Conservation (phyloP, 805 yeast genomes). For the Lipomyces japonicus region DNA sequence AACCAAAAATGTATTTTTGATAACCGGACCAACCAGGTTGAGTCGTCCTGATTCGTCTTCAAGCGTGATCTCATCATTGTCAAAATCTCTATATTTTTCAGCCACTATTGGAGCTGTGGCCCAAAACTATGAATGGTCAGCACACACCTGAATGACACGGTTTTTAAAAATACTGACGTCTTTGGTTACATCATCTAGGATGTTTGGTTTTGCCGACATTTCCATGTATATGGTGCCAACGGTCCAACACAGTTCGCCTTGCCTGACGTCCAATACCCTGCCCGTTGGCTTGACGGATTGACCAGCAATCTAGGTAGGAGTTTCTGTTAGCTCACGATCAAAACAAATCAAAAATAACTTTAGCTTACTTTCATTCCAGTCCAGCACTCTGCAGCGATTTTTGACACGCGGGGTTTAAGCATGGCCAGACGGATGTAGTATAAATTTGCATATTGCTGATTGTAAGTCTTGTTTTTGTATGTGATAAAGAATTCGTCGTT, state of each 20-base stretch:
- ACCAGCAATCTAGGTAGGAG: constrained; percentile 40
- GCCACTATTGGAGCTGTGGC: constrained; percentile 39
- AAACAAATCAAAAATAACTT: too few relatives aligned
- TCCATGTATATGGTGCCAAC: constrained; percentile 84
- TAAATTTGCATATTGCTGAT: constrained; percentile 55
- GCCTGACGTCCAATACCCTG: constrained; percentile 60
- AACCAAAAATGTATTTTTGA: constrained; percentile 52
- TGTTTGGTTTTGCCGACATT: constrained; percentile 78
- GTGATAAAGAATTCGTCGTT: constrained; percentile 7
- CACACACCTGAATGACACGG: background rate
- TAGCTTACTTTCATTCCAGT: constrained; percentile 45
- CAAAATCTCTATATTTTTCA: constrained; percentile 52
- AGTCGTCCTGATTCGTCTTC: constrained; percentile 95
- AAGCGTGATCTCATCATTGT: constrained; percentile 58
- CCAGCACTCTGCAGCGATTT: constrained; percentile 54
- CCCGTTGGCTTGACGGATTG: constrained; percentile 44
- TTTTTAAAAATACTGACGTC: constrained; percentile 22
- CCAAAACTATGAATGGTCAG: constrained; percentile 35
- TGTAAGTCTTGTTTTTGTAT: constrained; percentile 41
- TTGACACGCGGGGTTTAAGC: constrained; percentile 47
- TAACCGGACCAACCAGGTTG: constrained; percentile 50
- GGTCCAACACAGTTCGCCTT: constrained; percentile 69
- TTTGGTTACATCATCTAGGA: constrained; percentile 72
- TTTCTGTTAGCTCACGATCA: constrained; percentile 28
- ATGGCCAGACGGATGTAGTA: constrained; percentile 52